Base-by-base conservation (phyloP, 2,329 filamentous ascomycete genomes). In the Fusarium vanettenii region DNA sequence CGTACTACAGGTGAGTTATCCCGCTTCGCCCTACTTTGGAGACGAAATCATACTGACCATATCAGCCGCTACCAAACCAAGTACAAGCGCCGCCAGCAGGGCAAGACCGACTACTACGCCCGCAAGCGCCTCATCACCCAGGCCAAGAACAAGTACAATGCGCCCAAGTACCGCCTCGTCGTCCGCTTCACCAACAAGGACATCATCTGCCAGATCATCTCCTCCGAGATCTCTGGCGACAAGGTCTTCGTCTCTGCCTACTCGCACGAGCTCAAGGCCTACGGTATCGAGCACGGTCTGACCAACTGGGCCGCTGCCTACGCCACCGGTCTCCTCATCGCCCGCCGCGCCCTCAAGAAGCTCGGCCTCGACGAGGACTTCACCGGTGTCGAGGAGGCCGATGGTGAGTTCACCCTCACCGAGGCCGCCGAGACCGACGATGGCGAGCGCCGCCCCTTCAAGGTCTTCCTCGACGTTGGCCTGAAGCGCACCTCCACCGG, bases 81-180 rank as follows among this genome's bases (percentile, higher is more conserved):
- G 93, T 99, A 98, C 94, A 97, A 95, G 91, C 95, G 97, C 86
- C 93, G 97, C 88, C 92, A 94, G 81, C 85, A 93, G 84, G 97
- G 97, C 86, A 99, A 99, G 94, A 99, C 97, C 90, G 97, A 99
- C 87, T 99, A 99, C 95, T 98, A 98, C 88, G 97, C 97, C 86
- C 96, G 97, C 87, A 98, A 98, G 94, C 94, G 97, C 85, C 92
- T 99, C 87, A 97, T 98, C 91, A 95, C 95, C 90, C 97, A 99
- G 92, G 97, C 97, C 89, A 99, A 98, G 95, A 99, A 99, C 95
- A 99, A 99, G 94, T 99, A 98, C 94, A 97, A 97, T 89, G 94
- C 97, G 77, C 97, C 97, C 88, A 99, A 99, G 92, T 98, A 99
- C 93, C 94, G 97, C 85, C 93, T 99, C 84, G 97, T 99, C 80